These are phyloP conservation scores for Priceomyces haplophilus DNA, from an alignment of 805 yeast genomes.

Conservation along the genomic window DNA sequence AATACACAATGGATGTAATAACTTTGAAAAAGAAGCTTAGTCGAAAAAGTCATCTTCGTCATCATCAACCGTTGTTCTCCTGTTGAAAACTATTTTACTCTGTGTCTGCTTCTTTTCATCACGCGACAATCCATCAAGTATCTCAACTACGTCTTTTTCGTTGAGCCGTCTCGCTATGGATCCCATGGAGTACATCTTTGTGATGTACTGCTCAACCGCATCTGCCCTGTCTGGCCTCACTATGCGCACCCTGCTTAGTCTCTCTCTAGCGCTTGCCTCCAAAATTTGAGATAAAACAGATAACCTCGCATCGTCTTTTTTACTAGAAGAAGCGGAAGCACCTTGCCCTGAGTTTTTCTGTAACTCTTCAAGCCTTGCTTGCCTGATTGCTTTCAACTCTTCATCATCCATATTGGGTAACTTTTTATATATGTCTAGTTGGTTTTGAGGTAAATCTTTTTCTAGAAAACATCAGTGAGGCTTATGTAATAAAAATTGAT, in stretches of 20 bases:
- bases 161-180: conserved; percentile 68
- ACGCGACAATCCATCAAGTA: conserved; percentile 77
- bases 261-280: conserved; percentile 80
- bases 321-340: conserved; percentile 8
- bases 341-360: conserved; percentile 51
- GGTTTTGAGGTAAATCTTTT: too few species aligned
- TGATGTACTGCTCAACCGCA: conserved; percentile 78
- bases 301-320: conserved; percentile 39
- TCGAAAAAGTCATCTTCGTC: conserved; percentile 37
- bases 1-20: not conserved
- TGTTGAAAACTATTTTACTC: conserved; percentile 60
- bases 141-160: conserved; percentile 78
- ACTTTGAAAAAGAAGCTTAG: conserved; percentile 5
- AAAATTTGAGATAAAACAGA: conserved; percentile 62
- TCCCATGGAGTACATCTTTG: conserved; percentile 72
- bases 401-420: conserved; percentile 65
- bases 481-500: conserved; percentile 2
- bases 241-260: conserved; percentile 79
- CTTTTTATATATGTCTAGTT: not conserved
- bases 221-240: conserved; percentile 90
- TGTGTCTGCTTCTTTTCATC: conserved; percentile 61
- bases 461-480: not conserved
- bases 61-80: conserved; percentile 41
- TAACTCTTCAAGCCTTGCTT: conserved; percentile 85
- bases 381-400: conserved; percentile 86